Evolutionary conservation across 1,284 basidiomycete species (phyloP).

Genomic region (Puccinia hordei): DNA sequence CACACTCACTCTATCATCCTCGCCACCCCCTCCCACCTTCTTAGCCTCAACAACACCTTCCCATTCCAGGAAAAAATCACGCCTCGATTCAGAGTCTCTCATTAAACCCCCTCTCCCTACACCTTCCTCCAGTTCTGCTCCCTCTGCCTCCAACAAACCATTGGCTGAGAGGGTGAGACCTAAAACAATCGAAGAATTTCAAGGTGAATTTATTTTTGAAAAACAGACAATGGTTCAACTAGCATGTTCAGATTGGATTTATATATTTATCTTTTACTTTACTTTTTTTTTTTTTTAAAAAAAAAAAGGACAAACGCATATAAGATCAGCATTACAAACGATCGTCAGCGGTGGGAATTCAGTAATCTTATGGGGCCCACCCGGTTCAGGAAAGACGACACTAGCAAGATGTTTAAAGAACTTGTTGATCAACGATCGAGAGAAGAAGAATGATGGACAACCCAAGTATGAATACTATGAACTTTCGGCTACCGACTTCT

Average conservation of each 20-base stretch:
- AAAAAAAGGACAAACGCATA: constrained; percentile 70
- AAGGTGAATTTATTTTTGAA: constrained; percentile 5
- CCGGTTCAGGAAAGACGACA: constrained; percentile 78
- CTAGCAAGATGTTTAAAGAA: constrained; percentile 72
- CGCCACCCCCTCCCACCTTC: not conserved
- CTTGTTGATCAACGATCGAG: constrained; percentile 74
- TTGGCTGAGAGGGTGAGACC: constrained; percentile 43
- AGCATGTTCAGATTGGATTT: not conserved
- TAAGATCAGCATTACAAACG: constrained; percentile 60
- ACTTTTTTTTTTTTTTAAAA: no score
- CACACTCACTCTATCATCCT: not conserved
- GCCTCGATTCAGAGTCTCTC: not conserved
- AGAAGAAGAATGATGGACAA: constrained; percentile 40
- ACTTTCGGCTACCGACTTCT: constrained; percentile 63
- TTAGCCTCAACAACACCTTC: not conserved
- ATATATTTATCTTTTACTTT: not conserved
- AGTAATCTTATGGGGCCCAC: constrained; percentile 68
- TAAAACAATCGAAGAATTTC: constrained; percentile 29
- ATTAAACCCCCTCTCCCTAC: not conserved
- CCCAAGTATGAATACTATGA: constrained; percentile 55
- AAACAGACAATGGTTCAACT: not conserved
- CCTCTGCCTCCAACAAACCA: constrained; percentile 23
- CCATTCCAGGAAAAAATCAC: not conserved
- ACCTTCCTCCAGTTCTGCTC: not conserved
- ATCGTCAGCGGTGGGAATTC: constrained; percentile 61